Evolutionary conservation across 2,329 filamentous ascomycete genomes (phyloP), one percentile per base, ranked within the genome.

Genomic region (Alternaria dauci): DNA sequence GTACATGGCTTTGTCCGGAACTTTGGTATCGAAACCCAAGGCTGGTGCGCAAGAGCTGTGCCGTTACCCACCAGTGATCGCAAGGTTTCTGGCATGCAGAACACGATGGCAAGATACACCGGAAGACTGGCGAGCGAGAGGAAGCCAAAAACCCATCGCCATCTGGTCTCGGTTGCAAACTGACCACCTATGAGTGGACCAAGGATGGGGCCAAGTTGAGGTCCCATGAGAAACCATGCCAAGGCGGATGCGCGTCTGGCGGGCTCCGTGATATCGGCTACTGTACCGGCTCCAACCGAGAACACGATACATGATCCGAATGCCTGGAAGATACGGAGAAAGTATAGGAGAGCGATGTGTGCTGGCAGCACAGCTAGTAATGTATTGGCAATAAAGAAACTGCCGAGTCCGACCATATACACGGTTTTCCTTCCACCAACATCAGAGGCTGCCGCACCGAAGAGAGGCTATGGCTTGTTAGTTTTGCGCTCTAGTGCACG

Each of bases 141-240:
- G 44, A 82, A 81, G 1, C 78, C 81, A 59, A 83, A 83, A 4
- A 79, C 74, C 81, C 81, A 83, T 61, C 81, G 69, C 81, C 81
- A 83, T 5, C 67, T 71, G 1, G 72, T 62, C 2, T 57, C 56
- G 2, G 70, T 69, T 4, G 78, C 76, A 30, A 83, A 74, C 20
- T 73, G 71, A 25, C 81, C 81, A 5, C 81, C 81, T 3, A 83
- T 68, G 0, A 82, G 64, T 0, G 81, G 81, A 0, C 81, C 81
- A 1, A 83, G 63, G 0, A 82, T 76, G 2, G 81, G 81, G 2
- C 81, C 81, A 3, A 81, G 71, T 12, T 82, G 78, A 5, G 81
- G 81, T 0, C 81, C 81, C 36, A 83, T 69, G 8, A 82, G 69
- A 52, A 83, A 82, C 46, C 78, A 75, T 3, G 79, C 76, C 69